Base-by-base conservation (phyloP, 768 basidiomycete genomes). In the Amanita inopinata region DNA sequence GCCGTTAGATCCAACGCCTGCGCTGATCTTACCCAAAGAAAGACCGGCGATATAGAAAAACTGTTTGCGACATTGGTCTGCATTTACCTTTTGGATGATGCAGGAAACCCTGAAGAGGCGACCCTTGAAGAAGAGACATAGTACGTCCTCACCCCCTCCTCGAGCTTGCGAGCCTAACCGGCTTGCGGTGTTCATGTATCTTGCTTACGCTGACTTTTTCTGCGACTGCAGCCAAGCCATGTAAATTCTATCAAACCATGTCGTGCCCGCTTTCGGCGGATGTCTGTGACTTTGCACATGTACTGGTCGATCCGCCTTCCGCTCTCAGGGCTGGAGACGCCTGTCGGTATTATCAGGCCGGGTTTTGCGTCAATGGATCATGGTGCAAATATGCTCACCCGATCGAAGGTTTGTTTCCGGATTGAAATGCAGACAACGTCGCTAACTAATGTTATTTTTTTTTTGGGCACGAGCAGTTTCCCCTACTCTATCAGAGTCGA, bases 251-350 rank as follows among this genome's bases (percentile, higher is more conserved):
- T 46, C 64, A 65, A 44, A 52, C 53, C 14, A 50, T 47, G 28
- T 53, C 47, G 22, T 65, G 63, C 41, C 59, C 60, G 12, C 46
- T 58, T 20, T 56, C 64, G 9, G 54, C 53, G 34, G 54, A 59
- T 20, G 61, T 60, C n/a, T 65, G 64, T 46, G 59, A 62, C 42
- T 64, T 65, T 48, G 52, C 56, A 20, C 63, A 65, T 46, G 47
- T 61, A 24, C 40, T 56, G 5, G 49, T 48, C 17, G 46, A 54
- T 15, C 51, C 54, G 33, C 48, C 54, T 34, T 46, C 49, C 5
- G 28, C 50, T 8, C 33, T 54, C 15, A 53, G 45, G 10, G 57
- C 49, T 31, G 44, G 51, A 6, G 54, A 49, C 18, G 36, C 48
- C 6, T 63, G 62, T 46, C 54, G 54, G 33, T 62, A 58, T 46